phyloP scores from a whole-genome alignment of 1,284 basidiomycete genomes.

The Melanopsichium pennsylvanicum region DNA sequence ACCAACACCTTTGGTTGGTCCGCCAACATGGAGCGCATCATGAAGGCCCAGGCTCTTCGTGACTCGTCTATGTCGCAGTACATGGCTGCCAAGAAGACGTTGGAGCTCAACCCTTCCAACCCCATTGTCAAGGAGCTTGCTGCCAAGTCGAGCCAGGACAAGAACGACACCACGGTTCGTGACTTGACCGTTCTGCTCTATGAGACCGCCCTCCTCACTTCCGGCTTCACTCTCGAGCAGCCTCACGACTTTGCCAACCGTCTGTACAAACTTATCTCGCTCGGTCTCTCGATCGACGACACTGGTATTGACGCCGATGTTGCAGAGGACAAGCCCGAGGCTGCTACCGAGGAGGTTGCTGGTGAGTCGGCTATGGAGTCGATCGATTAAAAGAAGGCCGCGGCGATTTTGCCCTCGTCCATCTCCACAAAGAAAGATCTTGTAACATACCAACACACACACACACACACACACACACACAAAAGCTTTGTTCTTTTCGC shows the following conservation, averaged over 20 bases:
- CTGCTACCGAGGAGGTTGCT: constrained; percentile 52
- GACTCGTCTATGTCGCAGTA: constrained; percentile 99
- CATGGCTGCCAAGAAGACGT: constrained; percentile 93
- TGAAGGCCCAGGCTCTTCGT: constrained; percentile 98
- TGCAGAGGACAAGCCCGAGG: constrained; percentile 43
- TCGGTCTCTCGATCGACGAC: constrained; percentile 71
- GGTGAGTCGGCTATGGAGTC: constrained; percentile 65
- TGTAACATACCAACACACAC: constrained; percentile 26
- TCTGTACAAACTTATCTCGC: constrained; percentile 94
- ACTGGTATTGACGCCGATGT: constrained; percentile 37
- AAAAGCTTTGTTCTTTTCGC: no score
- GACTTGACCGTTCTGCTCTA: constrained; percentile 94
- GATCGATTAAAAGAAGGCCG: constrained; percentile 55
- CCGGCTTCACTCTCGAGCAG: constrained; percentile 87
- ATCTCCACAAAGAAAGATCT: no score
- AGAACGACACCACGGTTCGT: constrained; percentile 91
- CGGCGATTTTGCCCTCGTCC: no score
- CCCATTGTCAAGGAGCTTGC: constrained; percentile 95
- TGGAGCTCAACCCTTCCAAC: constrained; percentile 95
- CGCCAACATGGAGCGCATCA: constrained; percentile 99
- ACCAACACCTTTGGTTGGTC: constrained; percentile 99
- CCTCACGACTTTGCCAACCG: constrained; percentile 94
- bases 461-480: no score
- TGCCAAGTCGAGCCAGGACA: constrained; percentile 92
- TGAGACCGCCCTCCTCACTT: constrained; percentile 86